These are phyloP conservation scores for Pseudonitzschia multistriata DNA, from an alignment of 108 stramenopile genomes.

Conservation along the genomic window DNA sequence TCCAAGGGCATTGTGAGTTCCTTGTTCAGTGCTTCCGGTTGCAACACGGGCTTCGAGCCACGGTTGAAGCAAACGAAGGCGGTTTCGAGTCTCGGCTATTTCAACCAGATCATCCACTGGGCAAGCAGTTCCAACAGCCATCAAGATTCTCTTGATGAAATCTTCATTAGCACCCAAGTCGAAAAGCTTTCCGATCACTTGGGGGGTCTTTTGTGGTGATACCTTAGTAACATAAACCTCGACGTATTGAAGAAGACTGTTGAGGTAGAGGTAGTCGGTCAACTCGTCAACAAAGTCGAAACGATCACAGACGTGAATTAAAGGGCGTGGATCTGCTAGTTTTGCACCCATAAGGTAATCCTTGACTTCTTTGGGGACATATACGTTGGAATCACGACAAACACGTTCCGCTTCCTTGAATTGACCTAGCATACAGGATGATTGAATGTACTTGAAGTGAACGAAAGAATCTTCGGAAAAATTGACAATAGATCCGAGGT, in stretches of 20 bases:
- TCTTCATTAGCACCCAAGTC: slow-evolving; percentile 97
- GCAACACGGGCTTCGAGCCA: slow-evolving; percentile 99
- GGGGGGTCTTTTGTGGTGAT: slow-evolving; percentile 96
- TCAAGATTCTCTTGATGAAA: slow-evolving; percentile 97
- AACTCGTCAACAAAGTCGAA: slow-evolving; percentile 98
- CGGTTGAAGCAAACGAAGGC: slow-evolving; percentile 93
- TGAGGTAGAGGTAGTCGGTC: slow-evolving; percentile 97
- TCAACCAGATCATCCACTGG: slow-evolving; percentile 99
- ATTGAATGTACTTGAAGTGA: slow-evolving; percentile 99
- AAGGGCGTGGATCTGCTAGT: slow-evolving; percentile 97
- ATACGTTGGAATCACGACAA: slow-evolving; percentile 99
- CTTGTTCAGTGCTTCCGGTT: slow-evolving; percentile 98
- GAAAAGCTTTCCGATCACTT: slow-evolving; percentile 99
- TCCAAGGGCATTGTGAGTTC: slow-evolving; percentile 99
- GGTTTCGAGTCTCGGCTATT: slow-evolving; percentile 94
- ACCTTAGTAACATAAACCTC: slow-evolving; percentile 99
- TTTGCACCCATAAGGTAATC: slow-evolving; percentile 97
- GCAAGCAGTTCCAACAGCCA: slow-evolving; percentile 97
- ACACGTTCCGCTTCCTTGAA: slow-evolving; percentile 98
- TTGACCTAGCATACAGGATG: slow-evolving; percentile 92
- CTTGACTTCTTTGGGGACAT: slow-evolving; percentile 98
- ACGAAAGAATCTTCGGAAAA: slow-evolving; percentile 94
- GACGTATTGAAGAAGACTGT: slow-evolving; percentile 98
- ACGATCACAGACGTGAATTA: slow-evolving; percentile 99
- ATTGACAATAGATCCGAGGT: slow-evolving; percentile 95